phyloP scores from a whole-genome alignment of 495 filamentous ascomycete species.

The Penicillium waksmanii region DNA sequence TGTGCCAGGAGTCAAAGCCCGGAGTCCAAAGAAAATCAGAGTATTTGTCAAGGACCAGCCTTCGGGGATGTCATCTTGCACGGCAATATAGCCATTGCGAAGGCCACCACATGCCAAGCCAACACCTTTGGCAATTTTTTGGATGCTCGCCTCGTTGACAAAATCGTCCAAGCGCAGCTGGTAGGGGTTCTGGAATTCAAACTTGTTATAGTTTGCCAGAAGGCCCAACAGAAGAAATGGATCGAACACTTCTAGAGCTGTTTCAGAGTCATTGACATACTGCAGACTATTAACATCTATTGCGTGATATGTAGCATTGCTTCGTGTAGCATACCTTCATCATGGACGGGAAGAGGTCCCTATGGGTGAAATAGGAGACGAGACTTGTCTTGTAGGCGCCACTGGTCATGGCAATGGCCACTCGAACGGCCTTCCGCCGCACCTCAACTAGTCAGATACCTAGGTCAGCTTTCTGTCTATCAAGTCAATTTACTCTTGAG shows the following conservation, averaged over 20 bases:
- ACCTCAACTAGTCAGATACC: conserved; percentile 59
- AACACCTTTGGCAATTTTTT: conserved; percentile 76
- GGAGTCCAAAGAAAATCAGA: conserved; percentile 82
- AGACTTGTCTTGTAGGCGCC: conserved; percentile 93
- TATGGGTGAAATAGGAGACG: conserved; percentile 91
- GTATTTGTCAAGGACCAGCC: conserved; percentile 85
- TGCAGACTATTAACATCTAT: conserved; percentile 35
- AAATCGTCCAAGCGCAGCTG: conserved; percentile 95
- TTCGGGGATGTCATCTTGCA: conserved; percentile 90
- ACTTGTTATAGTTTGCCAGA: conserved; percentile 99
- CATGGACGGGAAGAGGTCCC: conserved; percentile 90
- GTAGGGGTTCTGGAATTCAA: conserved; percentile 98
- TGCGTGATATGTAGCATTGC: background rate
- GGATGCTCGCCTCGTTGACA: conserved; percentile 87
- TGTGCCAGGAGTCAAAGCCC: conserved; percentile 69
- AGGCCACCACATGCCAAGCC: conserved; percentile 66
- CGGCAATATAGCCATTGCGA: conserved; percentile 78
- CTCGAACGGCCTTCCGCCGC: conserved; percentile 77
- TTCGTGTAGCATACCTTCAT: conserved; percentile 74
- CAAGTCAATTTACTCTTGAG: background rate
- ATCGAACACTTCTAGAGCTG: conserved; percentile 61
- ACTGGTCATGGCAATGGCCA: conserved; percentile 82
- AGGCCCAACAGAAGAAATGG: conserved; percentile 85
- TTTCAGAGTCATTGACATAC: conserved; percentile 85
- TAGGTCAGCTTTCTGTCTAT: conserved; percentile 3